A percentile compares a stretch with the other conserved stretches of the same genome.
Conservation (phyloP, 306 rosid genomes). For the Lathyrus oleraceus region DNA sequence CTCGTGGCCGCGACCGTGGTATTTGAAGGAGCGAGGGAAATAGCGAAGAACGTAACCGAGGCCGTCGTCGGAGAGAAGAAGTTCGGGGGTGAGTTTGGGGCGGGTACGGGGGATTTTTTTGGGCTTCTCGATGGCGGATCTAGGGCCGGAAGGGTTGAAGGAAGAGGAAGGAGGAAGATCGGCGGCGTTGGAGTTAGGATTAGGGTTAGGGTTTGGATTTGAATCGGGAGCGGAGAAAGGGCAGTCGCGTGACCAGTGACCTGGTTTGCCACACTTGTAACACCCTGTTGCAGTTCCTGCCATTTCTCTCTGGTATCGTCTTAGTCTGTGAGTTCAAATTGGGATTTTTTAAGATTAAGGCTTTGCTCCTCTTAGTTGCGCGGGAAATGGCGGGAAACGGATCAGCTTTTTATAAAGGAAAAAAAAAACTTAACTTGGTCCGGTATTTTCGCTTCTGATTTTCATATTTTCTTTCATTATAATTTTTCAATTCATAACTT, state of each 20-base stretch:
- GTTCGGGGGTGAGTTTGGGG: conserved; percentile 86
- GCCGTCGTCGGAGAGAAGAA: conserved; percentile 88
- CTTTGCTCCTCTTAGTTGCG: neutral
- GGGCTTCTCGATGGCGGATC: conserved; percentile 48
- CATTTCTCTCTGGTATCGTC: neutral
- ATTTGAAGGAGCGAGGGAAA: conserved; percentile 80
- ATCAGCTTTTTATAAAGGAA: neutral
- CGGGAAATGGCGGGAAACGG: conserved; percentile 41
- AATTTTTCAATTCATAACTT: too few relatives aligned
- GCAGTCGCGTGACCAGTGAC: conserved; percentile 98
- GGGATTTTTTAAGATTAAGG: neutral
- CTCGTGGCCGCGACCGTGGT: conserved; percentile 88
- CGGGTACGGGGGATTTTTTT: conserved; percentile 61
- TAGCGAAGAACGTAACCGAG: conserved; percentile 93
- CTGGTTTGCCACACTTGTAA: conserved; percentile 94
- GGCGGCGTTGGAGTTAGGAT: neutral
- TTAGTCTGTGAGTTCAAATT: neutral
- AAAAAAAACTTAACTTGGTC: too few relatives aligned
- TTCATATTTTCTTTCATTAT: too few relatives aligned
- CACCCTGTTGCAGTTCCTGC: conserved; percentile 66
- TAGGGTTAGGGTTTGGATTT: conserved; percentile 35
- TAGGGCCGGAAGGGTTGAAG: conserved; percentile 13
- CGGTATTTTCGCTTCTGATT: too few relatives aligned
- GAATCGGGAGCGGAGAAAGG: conserved; percentile 57
- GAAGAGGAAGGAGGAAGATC: conserved; percentile 39